These are phyloP conservation scores for Boletus sp. DNA, from an alignment of 768 basidiomycete species.

Conservation along the genomic window DNA sequence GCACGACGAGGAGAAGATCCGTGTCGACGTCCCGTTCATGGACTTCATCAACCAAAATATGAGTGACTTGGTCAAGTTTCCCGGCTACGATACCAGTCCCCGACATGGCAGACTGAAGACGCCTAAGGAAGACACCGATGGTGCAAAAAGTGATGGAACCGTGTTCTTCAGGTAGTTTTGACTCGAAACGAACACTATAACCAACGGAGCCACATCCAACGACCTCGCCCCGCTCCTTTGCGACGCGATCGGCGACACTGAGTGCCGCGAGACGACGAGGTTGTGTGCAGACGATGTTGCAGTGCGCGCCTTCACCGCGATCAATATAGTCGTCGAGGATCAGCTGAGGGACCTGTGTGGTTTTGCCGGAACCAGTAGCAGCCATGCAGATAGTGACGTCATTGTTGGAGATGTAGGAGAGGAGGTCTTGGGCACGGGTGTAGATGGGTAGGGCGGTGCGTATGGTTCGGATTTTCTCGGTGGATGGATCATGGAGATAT, in stretches of 20 bases:
- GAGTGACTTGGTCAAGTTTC: conserved; percentile 74
- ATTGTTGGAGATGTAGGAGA: conserved; percentile 66
- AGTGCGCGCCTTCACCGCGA: conserved; percentile 72
- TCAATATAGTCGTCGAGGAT: conserved; percentile 83
- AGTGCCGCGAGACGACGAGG: conserved; percentile 90
- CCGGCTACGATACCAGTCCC: conserved; percentile 34
- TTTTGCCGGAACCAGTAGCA: conserved; percentile 89
- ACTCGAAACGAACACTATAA: conserved; percentile 90
- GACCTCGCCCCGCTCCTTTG: conserved; percentile 77
- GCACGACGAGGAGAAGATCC: conserved; percentile 82
- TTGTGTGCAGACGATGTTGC: conserved; percentile 92
- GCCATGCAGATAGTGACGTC: conserved; percentile 90
- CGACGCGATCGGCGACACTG: conserved; percentile 86
- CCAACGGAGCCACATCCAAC: conserved; percentile 70
- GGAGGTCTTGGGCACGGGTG: conserved; percentile 59
- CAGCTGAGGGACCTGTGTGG: conserved; percentile 91
- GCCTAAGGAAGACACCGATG: conserved; percentile 83
- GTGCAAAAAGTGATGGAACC: conserved; percentile 93
- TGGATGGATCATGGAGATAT: conserved; percentile 58
- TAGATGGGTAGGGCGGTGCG: conserved; percentile 74
- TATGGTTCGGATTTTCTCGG: conserved; percentile 64
- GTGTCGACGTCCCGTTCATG: conserved; percentile 96
- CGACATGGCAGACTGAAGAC: conserved; percentile 72
- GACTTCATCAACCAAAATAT: conserved; percentile 92
- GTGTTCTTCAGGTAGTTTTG: conserved; percentile 70